Percentiles rank a stretch among this genome's conserved stretches.
Evolutionary conservation across 805 yeast species (phyloP).

Genomic region (Scheffersomyces amazonensis): DNA sequence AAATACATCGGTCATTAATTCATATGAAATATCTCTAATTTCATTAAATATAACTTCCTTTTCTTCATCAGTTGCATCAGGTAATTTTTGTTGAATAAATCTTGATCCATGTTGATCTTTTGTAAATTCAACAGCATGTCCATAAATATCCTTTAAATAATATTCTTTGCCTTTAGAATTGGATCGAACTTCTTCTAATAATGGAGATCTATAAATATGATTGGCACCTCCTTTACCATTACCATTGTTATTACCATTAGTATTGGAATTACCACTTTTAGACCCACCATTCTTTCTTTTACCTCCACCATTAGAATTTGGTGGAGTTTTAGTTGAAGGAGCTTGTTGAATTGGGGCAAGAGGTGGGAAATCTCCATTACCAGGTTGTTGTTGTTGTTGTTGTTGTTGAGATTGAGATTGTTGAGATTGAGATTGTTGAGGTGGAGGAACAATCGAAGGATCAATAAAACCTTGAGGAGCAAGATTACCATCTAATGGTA

Average conservation of each 20-base stretch:
- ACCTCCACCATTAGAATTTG: conserved; percentile 1
- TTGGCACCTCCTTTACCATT: conserved; percentile 22
- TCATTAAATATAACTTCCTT: conserved; percentile 83
- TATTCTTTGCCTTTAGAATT: conserved; percentile 57
- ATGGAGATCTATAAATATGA: conserved; percentile 69
- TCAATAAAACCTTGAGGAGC: conserved; percentile 9
- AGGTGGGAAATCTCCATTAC: neutral
- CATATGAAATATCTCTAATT: conserved; percentile 68
- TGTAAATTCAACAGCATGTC: conserved; percentile 86
- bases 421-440: conserved; percentile 13
- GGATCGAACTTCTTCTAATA: conserved; percentile 80
- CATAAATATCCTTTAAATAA: conserved; percentile 70
- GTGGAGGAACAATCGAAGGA: conserved; percentile 5
- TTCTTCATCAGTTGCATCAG: conserved; percentile 59
- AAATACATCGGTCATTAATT: conserved; percentile 92
- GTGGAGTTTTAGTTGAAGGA: conserved; percentile 1
- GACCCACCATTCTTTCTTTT: conserved; percentile 1
- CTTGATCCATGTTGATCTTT: conserved; percentile 97
- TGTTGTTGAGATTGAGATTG: neutral
- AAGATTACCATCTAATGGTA: conserved; percentile 2
- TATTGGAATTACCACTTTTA: conserved; percentile 1
- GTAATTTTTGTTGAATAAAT: conserved; percentile 87
- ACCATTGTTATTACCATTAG: conserved; percentile 12
- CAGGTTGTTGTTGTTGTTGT: neutral
- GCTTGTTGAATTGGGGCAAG: neutral